Conservation (phyloP, 139 green algal genomes). For the Asterochloris sp. region DNA sequence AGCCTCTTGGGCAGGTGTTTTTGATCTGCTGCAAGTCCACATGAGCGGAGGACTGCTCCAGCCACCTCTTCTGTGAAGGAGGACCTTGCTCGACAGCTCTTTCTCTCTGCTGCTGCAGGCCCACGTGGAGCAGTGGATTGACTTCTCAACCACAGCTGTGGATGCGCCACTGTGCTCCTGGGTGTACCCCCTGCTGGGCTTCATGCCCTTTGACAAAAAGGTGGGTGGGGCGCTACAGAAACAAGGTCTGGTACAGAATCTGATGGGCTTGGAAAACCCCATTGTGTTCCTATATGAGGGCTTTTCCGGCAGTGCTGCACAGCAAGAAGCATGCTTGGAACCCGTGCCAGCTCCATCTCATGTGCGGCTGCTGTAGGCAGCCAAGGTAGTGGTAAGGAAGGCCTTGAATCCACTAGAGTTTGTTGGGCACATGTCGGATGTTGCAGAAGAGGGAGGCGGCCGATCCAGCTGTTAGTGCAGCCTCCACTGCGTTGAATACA, state of each 20-base stretch:
- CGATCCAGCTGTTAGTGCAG: neutral
- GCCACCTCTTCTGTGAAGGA: too few relatives aligned
- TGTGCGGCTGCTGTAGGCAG: too few relatives aligned
- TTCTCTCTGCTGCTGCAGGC: slow-evolving; percentile 13
- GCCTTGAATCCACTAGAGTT: neutral
- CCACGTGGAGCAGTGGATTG: slow-evolving; percentile 48
- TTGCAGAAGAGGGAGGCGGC: neutral
- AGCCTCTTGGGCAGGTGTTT: too few relatives aligned
- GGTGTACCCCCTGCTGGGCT: slow-evolving; percentile 23
- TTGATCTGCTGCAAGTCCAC: too few relatives aligned
- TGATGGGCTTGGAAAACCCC: neutral
- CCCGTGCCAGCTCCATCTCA: too few relatives aligned
- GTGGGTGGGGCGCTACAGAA: neutral
- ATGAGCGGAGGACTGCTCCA: too few relatives aligned
- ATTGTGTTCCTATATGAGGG: neutral
- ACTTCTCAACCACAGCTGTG: slow-evolving; percentile 37
- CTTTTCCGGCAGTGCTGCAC: neutral
- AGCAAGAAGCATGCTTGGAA: too few relatives aligned
- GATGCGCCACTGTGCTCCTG: slow-evolving; percentile 40
- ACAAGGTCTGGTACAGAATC: neutral
- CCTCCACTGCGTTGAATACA: neutral
- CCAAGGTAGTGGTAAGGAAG: too few relatives aligned
- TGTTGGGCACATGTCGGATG: neutral
- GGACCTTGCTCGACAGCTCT: too few relatives aligned
- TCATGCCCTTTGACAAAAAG: slow-evolving; percentile 42